These are phyloP conservation scores for Gastrolobium villosum DNA, from an alignment of 306 rosid genomes.

Conservation along the genomic window DNA sequence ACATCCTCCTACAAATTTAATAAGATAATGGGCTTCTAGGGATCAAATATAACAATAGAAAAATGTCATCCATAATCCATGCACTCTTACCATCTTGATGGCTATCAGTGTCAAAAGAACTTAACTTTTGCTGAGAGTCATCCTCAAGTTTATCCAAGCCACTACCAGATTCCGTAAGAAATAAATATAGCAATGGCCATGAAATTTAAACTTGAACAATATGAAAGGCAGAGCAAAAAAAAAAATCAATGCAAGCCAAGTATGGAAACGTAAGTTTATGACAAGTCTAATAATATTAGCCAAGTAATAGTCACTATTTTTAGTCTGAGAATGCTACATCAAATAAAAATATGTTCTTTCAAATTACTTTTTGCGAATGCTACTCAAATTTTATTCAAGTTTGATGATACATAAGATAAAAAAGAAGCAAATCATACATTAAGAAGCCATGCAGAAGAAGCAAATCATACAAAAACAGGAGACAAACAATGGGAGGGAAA, in stretches of 20 bases:
- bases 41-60: conserved; percentile 30
- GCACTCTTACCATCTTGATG: conserved; percentile 69
- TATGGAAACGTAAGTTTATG: conserved; percentile 6
- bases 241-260: conserved; percentile 3
- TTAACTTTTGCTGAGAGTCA: conserved; percentile 62
- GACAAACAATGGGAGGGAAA: neutral
- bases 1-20: conserved; percentile 61
- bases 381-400: neutral
- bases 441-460: neutral
- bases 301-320: neutral
- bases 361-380: no score
- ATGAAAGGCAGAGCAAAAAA: conserved; percentile 3
- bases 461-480: conserved; percentile 3
- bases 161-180: conserved; percentile 61
- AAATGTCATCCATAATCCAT: conserved; percentile 36
- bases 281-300: conserved; percentile 9
- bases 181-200: neutral
- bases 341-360: no score
- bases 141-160: conserved; percentile 73
- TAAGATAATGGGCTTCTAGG: conserved; percentile 38
- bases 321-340: no score
- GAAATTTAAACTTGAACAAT: conserved; percentile 1
- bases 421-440: neutral
- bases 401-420: neutral
- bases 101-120: conserved; percentile 63